phyloP scores from a whole-genome alignment of 2,329 filamentous ascomycete species.

The Didymella exigua region DNA sequence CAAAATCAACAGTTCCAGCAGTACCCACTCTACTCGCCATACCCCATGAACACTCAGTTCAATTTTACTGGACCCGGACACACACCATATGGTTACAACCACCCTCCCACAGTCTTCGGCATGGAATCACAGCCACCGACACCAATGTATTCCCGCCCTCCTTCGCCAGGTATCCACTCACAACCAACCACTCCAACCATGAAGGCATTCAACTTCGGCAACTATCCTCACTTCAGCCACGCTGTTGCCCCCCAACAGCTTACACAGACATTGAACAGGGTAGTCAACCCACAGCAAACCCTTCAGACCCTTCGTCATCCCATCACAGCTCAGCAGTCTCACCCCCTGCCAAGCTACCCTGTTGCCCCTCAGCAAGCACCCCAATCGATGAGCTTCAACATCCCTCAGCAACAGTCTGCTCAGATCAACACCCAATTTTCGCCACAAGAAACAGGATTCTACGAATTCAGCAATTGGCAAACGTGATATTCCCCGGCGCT shows the following conservation, averaged over 20 bases:
- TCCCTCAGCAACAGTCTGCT: constrained; percentile 9
- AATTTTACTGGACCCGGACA: constrained; percentile 12
- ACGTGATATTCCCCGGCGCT: background rate
- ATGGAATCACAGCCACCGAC: constrained; percentile 21
- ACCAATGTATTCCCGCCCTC: constrained; percentile 14
- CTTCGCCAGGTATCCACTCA: constrained; percentile 28
- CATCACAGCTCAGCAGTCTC: constrained; percentile 15
- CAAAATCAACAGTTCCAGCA: constrained; percentile 18
- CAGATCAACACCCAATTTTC: constrained; percentile 16
- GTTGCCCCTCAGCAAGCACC: constrained; percentile 12
- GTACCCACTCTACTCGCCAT: constrained; percentile 12
- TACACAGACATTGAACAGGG: constrained; percentile 17
- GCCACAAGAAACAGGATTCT: constrained; percentile 9
- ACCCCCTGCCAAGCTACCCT: constrained; percentile 11
- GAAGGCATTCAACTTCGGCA: constrained; percentile 19
- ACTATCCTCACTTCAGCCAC: constrained; percentile 14
- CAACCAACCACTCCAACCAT: constrained; percentile 37
- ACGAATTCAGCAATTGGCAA: constrained; percentile 14
- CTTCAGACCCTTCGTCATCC: constrained; percentile 18
- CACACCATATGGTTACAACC: constrained; percentile 25
- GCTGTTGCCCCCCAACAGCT: constrained; percentile 19
- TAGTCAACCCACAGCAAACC: constrained; percentile 16
- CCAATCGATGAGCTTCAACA: constrained; percentile 12
- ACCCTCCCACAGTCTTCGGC: constrained; percentile 29
- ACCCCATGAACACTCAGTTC: constrained; percentile 17